Percentiles rank a stretch among this genome's conserved stretches.
These are phyloP conservation scores for Exserohilum turcica DNA, from an alignment of 2,329 filamentous ascomycete species.

Conservation along the genomic window DNA sequence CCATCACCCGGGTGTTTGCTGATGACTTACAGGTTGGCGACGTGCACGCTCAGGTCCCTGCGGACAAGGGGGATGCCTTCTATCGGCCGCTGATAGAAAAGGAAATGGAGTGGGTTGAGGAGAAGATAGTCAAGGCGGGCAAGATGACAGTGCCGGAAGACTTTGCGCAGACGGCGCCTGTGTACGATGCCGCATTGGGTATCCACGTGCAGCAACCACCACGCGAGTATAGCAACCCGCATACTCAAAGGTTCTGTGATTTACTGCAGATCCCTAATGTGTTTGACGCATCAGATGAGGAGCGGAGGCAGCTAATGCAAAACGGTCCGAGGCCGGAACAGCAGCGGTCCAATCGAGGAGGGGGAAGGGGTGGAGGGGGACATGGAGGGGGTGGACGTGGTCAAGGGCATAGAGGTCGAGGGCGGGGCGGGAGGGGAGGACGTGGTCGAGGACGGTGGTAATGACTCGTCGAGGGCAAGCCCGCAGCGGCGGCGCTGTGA, in stretches of 20 bases:
- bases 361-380: constrained; percentile 37
- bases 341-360: constrained; percentile 34
- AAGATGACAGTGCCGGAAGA: constrained; percentile 75
- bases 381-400: constrained; percentile 32
- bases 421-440: constrained; percentile 20
- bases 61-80: constrained; percentile 68
- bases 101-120: constrained; percentile 79
- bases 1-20: constrained; percentile 85
- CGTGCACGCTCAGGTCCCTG: constrained; percentile 57
- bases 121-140: constrained; percentile 68
- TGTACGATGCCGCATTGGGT: constrained; percentile 64
- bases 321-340: constrained; percentile 37
- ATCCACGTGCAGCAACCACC: constrained; percentile 68
- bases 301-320: constrained; percentile 53
- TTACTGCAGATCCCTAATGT: constrained; percentile 77
- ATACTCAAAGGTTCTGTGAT: constrained; percentile 81
- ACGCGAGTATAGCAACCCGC: constrained; percentile 82
- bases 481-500: background rate
- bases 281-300: constrained; percentile 74
- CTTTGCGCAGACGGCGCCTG: constrained; percentile 76
- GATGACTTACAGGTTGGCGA: constrained; percentile 63
- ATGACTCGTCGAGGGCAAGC: constrained; percentile 6
- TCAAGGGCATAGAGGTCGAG: constrained; percentile 25
- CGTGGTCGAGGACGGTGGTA: constrained; percentile 36
- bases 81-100: constrained; percentile 72